These are phyloP conservation scores for Lecanicillium sp. DNA, from an alignment of 2,329 filamentous ascomycete genomes.

Conservation along the genomic window DNA sequence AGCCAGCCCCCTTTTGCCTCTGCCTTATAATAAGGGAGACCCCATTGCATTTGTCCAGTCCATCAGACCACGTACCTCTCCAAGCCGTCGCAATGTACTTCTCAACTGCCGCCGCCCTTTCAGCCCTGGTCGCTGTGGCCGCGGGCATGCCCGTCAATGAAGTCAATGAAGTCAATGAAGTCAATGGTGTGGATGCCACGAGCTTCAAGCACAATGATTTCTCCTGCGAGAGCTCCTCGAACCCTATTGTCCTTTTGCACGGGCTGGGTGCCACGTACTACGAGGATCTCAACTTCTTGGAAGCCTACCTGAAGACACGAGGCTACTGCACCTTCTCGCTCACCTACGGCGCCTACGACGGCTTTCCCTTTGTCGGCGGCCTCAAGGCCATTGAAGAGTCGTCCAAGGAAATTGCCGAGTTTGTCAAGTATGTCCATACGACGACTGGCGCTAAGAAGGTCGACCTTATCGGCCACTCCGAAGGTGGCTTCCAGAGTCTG, in stretches of 20 bases:
- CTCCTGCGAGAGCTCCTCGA: slow-evolving; percentile 10
- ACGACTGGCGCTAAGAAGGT: slow-evolving; percentile 14
- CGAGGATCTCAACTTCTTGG: slow-evolving; percentile 13
- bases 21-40: too few species aligned
- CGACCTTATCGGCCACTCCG: slow-evolving; percentile 16
- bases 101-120: background rate
- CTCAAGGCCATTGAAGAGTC: slow-evolving; percentile 13
- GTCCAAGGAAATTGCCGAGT: slow-evolving; percentile 11
- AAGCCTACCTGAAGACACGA: slow-evolving; percentile 9
- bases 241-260: slow-evolving; percentile 16
- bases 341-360: slow-evolving; percentile 13
- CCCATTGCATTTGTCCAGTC: too few species aligned
- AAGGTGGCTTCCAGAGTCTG: slow-evolving; percentile 15
- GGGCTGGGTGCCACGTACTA: slow-evolving; percentile 13
- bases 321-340: slow-evolving; percentile 15
- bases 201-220: slow-evolving; percentile 10
- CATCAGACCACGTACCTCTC: too few species aligned
- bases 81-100: slow-evolving; percentile 3
- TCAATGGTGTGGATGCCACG: background rate
- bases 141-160: background rate
- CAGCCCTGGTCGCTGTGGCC: background rate
- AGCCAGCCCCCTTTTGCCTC: too few species aligned
- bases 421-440: slow-evolving; percentile 11
- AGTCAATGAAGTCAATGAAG: too few species aligned
- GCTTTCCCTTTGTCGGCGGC: slow-evolving; percentile 13